Base-by-base conservation (phyloP, 2,329 filamentous ascomycete genomes). In the Fusarium pseudograminearum region DNA sequence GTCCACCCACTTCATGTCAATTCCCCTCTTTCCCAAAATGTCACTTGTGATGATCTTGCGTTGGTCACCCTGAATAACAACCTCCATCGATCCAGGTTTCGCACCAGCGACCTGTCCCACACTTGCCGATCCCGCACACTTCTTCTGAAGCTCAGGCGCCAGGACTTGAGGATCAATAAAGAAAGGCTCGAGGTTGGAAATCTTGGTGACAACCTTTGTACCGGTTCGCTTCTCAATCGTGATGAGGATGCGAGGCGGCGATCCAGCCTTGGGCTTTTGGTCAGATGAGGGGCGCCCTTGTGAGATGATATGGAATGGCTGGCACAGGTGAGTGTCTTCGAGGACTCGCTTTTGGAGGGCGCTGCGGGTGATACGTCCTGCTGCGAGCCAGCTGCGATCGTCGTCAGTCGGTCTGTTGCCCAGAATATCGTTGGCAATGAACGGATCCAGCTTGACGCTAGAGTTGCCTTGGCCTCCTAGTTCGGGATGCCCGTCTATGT, bases 191-290 rank as follows among this genome's bases (percentile, higher is more conserved):
- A 73, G 47, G 4, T 73, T 72, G 11, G 71, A 68, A 12, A 73
- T 41, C 14, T 73, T 73, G 36, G 71, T 73, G 9, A 73, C 71
- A 2, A 73, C 66, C 38, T 73, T 73, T 18, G 69, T 73, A 3
- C 71, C 71, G 0, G 71, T 73, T 60, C 71, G 66, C 4, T 73
- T 73, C 47, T 73, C 71, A 5, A 72, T 61, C 3, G 71, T 73
- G 40, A 73, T 52, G 6, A 69, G 31, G 18, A 73, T 48, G 0
- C 56, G 71, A 34, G 71, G 71, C 0, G 71, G 71, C 3, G 47
- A 26, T 2, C 71, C 71, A 16, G 69, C 63, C 31, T 72, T 73
- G 9, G 71, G 71, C 47, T 64, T 73, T 12, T 73, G 71, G 0
- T 70, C 69, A 0, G 71, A 38, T 0, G 71, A 16, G 2, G 51